Conservation (phyloP, 192 early-diverging fungal genomes). For the Oehlia diaphana region DNA sequence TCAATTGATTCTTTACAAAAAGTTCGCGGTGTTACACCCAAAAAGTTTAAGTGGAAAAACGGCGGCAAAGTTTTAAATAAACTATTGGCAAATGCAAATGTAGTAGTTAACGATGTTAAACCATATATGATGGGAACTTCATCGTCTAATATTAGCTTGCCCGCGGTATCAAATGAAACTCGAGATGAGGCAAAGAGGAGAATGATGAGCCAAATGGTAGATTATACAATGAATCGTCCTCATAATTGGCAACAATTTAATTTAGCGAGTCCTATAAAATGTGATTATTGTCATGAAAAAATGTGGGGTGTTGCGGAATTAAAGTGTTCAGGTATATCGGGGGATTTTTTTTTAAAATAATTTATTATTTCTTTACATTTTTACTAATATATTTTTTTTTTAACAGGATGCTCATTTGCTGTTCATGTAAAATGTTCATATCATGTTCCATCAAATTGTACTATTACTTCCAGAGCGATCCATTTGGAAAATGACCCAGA, state of each 20-base stretch:
- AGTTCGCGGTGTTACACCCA: slow-evolving; percentile 40
- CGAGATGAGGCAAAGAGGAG: slow-evolving; percentile 10
- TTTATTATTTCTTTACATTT: slow-evolving; percentile 4
- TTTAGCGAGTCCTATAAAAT: slow-evolving; percentile 48
- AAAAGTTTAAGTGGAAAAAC: slow-evolving; percentile 58
- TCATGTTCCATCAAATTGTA: slow-evolving; percentile 26
- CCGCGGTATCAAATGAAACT: background rate
- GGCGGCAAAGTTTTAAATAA: slow-evolving; percentile 40
- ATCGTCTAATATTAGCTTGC: background rate
- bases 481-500: slow-evolving; percentile 31
- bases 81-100: slow-evolving; percentile 35
- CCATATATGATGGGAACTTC: slow-evolving; percentile 27
- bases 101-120: slow-evolving; percentile 41
- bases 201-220: background rate
- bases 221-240: slow-evolving; percentile 19
- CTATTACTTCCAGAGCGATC: background rate
- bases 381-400: background rate
- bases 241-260: slow-evolving; percentile 45
- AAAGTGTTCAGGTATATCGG: slow-evolving; percentile 45
- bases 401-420: slow-evolving; percentile 45
- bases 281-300: slow-evolving; percentile 58
- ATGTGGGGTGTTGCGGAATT: slow-evolving; percentile 52
- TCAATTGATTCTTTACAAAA: slow-evolving; percentile 27
- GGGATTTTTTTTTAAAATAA: background rate
- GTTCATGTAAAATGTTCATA: slow-evolving; percentile 48